Percentiles rank a stretch among this genome's conserved stretches.
phyloP scores from a whole-genome alignment of 768 basidiomycete species.

The Tulasnella sp. region DNA sequence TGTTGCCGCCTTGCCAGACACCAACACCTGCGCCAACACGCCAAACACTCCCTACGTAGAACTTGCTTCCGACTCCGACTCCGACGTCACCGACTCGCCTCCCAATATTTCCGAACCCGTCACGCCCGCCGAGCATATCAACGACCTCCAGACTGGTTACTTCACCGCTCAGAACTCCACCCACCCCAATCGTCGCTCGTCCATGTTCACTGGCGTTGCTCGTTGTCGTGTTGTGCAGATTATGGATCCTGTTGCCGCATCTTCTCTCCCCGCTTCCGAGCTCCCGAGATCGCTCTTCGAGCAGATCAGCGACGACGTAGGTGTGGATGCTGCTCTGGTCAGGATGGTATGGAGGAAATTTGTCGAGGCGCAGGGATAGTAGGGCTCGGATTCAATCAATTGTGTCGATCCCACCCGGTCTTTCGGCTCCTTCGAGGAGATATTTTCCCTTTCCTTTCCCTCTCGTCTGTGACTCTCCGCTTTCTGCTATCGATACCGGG shows the following conservation, averaged over 20 bases:
- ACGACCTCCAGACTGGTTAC: conserved; percentile 37
- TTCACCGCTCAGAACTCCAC: conserved; percentile 19
- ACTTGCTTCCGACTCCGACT: neutral
- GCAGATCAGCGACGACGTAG: conserved; percentile 62
- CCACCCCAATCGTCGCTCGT: neutral
- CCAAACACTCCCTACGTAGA: neutral
- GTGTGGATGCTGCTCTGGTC: conserved; percentile 57
- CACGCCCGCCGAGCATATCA: conserved; percentile 41
- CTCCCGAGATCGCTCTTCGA: conserved; percentile 29
- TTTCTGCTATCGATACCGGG: too few relatives aligned
- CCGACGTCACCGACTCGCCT: neutral
- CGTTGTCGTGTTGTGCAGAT: neutral
- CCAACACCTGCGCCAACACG: conserved; percentile 6
- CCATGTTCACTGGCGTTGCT: neutral
- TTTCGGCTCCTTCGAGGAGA: too few relatives aligned
- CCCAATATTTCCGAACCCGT: neutral
- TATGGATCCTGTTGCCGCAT: neutral
- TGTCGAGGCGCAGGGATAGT: neutral
- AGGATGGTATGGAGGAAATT: conserved; percentile 58
- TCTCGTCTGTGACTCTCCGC: too few relatives aligned
- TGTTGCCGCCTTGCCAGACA: conserved; percentile 28
- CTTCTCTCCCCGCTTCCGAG: neutral
- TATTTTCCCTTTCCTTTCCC: too few relatives aligned
- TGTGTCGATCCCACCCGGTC: too few relatives aligned
- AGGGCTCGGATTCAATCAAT: too few relatives aligned